Evolutionary conservation across 257 asterid genomes (phyloP), one percentile per base, ranked within the genome.

Genomic region (Solanum ossicruentum): DNA sequence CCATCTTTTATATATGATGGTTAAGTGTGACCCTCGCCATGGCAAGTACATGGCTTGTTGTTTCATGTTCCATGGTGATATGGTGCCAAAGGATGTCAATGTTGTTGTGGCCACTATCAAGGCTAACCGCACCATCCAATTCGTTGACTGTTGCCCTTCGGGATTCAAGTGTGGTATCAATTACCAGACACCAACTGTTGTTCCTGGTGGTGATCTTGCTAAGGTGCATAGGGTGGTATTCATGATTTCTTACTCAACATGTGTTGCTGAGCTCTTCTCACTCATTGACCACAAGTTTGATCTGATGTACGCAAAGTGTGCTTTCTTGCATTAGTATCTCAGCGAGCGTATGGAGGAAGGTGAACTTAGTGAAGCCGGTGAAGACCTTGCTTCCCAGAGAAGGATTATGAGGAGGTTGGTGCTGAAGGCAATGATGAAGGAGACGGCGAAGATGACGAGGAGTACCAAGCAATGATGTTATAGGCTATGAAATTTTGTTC

Each of bases 331-430:
- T 58, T 84, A 83, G 86, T 84, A 84, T 16, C 83, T 84, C 0
- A 83, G 86, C 57, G 86, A 84, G 63, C 83, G 83, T 28, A 84
- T 72, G 86, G 86, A 84, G 61, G 86, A 84, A 57, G 86, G 86
- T 73, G 65, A 84, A 66, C 73, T 84, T 49, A 36, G 51, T 32
- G 86, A 84, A 66, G 86, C 86, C 2, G 54, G 83, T 58, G 86
- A 84, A 21, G 86, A 84, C 45, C 54, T 84, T 65, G 86, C 77
- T 73, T 83, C 86, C 77, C 73, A 0, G 86, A 84, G 83, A 84
- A 84, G 83, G 86, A 84, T 73, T 84, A 84, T 17, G 83, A 84
- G 26, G 86, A 84, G 56, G 86, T 84, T 57, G 86, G 86, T 41
- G 86, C 86, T 73, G 83, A 84, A 66, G 80, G 81, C 36, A 82